Base-by-base conservation (phyloP, 2,329 filamentous ascomycete genomes). In the Curvularia lunata region DNA sequence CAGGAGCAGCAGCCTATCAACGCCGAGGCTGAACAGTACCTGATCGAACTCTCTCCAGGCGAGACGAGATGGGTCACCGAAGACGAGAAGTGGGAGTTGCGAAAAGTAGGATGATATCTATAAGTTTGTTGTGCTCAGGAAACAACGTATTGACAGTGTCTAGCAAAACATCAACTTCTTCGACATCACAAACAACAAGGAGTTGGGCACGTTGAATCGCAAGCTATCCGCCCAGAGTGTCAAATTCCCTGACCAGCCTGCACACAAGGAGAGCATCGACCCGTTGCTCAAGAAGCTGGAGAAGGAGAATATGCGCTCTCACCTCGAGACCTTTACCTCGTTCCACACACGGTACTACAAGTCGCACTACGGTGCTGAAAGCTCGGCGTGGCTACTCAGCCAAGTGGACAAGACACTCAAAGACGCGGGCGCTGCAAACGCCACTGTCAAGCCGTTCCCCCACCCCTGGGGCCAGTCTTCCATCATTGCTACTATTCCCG, bases 41-140 rank as follows among this genome's bases (percentile, higher is more conserved):
- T 96, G 46, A 88, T 99, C 63, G 93, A 98, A 81, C 83, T 95
- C 25, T 85, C 86, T n/a, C 92, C 92, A 3, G 92, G 91, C 54
- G 84, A 94, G 74, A 93, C 88, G 23, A 82, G 85, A 82, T 95
- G 91, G 90, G 89, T 97, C 30, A 96, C 91, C 0, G 94, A 98
- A 71, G 91, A 97, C 34, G 88, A 97, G 80, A 99, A 98, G 79
- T 97, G 94, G 92, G 88, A 89, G 77, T 81, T 98, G 63, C 88
- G 90, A 72, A 84, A 92, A 67, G 92, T 96, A 84, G 56, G 86
- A 79, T 13, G 12, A 21, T 2, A 27, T 7, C 7, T 32, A 12
- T 4, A 5, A 28, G 9, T 13, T 8, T 13, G 16, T 7, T 53
- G 25, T 34, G 16, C 34, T 5, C 4, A 18, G 13, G 34, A 37